Percentiles rank a stretch among this genome's conserved stretches.
Conservation (phyloP, 495 filamentous ascomycete genomes). For the Peziza echinospora region DNA sequence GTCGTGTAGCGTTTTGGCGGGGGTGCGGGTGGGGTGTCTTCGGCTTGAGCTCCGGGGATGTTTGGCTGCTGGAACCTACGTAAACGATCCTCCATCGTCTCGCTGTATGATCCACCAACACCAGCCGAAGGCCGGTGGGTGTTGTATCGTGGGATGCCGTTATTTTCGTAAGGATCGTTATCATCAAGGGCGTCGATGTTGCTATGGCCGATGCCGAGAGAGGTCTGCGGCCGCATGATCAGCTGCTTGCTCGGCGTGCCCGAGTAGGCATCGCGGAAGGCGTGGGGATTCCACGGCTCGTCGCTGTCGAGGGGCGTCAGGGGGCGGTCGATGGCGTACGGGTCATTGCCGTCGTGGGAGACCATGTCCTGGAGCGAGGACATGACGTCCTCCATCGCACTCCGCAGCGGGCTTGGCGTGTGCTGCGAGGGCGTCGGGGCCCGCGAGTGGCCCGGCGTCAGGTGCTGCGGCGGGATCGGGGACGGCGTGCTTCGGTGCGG, state of each 20-base stretch:
- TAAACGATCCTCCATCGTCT: conserved; percentile 67
- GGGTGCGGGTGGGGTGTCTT: conserved; percentile 34
- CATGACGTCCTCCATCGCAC: conserved; percentile 98
- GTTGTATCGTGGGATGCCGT: conserved; percentile 22
- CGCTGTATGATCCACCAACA: conserved; percentile 50
- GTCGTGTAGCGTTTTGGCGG: conserved; percentile 35
- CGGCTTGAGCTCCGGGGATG: conserved; percentile 24
- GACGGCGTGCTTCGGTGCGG: conserved; percentile 30
- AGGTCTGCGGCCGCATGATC: conserved; percentile 41
- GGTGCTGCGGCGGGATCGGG: conserved; percentile 8
- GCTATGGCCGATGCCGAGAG: conserved; percentile 40
- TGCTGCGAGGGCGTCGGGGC: conserved; percentile 43
- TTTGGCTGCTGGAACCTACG: conserved; percentile 35
- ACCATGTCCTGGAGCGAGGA: conserved; percentile 83
- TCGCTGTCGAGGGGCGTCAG: conserved; percentile 25
- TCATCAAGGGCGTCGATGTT: conserved; percentile 32
- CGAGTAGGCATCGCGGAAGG: conserved; percentile 41
- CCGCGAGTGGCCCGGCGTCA: conserved; percentile 22
- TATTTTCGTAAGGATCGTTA: conserved; percentile 20
- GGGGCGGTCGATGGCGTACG: conserved; percentile 23
- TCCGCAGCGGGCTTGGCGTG: conserved; percentile 75
- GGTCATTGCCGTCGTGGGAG: conserved; percentile 22
- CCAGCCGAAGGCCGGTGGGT: conserved; percentile 5
- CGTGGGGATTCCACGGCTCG: conserved; percentile 81
- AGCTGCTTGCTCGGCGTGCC: conserved; percentile 16